phyloP scores from a whole-genome alignment of 2,329 filamentous ascomycete species.

The Zarea fungicola region DNA sequence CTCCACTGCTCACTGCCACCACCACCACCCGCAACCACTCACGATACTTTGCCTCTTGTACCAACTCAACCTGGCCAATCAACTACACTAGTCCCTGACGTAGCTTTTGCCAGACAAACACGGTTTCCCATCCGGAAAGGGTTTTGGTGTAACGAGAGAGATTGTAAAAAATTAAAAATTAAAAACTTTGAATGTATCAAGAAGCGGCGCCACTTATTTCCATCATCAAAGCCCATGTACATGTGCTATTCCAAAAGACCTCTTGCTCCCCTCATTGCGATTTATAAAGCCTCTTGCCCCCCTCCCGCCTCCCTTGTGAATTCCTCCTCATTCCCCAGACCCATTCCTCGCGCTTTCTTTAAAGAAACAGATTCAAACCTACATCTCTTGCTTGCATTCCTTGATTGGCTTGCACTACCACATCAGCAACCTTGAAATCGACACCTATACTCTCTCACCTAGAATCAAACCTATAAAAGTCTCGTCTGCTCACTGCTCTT shows the following conservation, averaged over 20 bases:
- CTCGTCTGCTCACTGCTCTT: neutral
- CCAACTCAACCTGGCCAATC: too few relatives aligned
- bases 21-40: neutral
- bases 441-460: neutral
- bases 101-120: neutral
- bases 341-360: too few relatives aligned
- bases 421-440: too few relatives aligned
- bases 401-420: slow-evolving; percentile 7
- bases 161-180: neutral
- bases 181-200: neutral
- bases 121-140: slow-evolving; percentile 3
- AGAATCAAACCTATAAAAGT: neutral
- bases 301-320: slow-evolving; percentile 6
- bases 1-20: neutral
- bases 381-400: slow-evolving; percentile 1
- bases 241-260: too few relatives aligned
- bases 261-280: neutral
- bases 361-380: neutral
- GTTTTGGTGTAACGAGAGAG: neutral
- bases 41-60: neutral
- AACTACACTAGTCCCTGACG: slow-evolving; percentile 4
- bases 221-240: too few relatives aligned
- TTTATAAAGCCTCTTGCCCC: slow-evolving; percentile 10
- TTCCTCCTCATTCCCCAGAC: neutral
- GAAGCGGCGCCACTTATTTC: neutral